phyloP scores from a whole-genome alignment of 306 rosid genomes.

The Cicer pinnatifidum region DNA sequence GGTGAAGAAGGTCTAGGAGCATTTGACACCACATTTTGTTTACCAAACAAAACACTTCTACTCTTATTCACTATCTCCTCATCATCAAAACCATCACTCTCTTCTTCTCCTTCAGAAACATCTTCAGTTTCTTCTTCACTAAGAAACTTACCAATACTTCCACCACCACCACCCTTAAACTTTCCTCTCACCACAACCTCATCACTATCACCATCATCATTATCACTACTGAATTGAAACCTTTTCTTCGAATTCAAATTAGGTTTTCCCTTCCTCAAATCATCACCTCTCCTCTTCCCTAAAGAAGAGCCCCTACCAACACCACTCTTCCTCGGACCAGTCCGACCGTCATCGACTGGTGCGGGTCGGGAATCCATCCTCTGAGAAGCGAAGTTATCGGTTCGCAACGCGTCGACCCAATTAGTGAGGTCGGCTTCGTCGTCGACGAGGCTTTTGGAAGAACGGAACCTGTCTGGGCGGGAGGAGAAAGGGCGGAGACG shows the following conservation, averaged over 20 bases:
- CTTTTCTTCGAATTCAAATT: conserved; percentile 35
- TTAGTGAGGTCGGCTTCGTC: conserved; percentile 87
- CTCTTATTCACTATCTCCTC: conserved; percentile 50
- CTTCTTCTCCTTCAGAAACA: conserved; percentile 53
- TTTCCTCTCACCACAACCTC: conserved; percentile 38
- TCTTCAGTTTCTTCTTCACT: conserved; percentile 59
- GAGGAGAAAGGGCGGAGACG: conserved; percentile 51
- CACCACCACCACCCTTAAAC: conserved; percentile 41
- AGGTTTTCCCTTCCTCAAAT: conserved; percentile 45
- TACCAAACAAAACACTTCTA: conserved; percentile 55
- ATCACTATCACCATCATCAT: conserved; percentile 52
- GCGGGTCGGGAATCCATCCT: conserved; percentile 9
- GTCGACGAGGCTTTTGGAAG: conserved; percentile 70
- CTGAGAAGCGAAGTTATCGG: conserved; percentile 22
- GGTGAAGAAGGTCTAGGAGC: conserved; percentile 50
- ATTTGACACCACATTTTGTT: conserved; percentile 41
- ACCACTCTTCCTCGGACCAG: conserved; percentile 30
- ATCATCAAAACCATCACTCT: conserved; percentile 37
- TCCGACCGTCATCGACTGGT: background rate
- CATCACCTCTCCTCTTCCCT: conserved; percentile 61
- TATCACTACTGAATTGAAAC: conserved; percentile 45
- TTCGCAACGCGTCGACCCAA: conserved; percentile 73
- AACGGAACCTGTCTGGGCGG: background rate
- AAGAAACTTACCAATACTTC: conserved; percentile 49
- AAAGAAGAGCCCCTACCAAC: conserved; percentile 35